Evolutionary conservation across 768 basidiomycete species (phyloP).

Genomic region (Coprinopsis marcescibilis): DNA sequence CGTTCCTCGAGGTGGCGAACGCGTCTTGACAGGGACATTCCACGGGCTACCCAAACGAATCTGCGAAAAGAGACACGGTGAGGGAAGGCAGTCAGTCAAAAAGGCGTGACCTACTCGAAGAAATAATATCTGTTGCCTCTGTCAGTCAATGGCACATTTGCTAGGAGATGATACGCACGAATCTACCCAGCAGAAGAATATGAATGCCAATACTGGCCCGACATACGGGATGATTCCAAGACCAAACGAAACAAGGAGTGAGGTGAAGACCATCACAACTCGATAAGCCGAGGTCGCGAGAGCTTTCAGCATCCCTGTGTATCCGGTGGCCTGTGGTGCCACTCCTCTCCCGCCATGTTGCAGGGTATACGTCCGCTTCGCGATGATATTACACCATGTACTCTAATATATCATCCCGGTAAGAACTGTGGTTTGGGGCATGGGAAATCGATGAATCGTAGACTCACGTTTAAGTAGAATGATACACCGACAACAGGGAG

Average conservation of each 20-base stretch:
- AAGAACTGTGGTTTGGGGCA: neutral
- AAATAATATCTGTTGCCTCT: slow-evolving; percentile 68
- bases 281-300: slow-evolving; percentile 81
- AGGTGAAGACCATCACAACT: slow-evolving; percentile 75
- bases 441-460: neutral
- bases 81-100: neutral
- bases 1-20: slow-evolving; percentile 78
- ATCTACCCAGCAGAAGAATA: slow-evolving; percentile 83
- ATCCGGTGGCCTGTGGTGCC: slow-evolving; percentile 49
- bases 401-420: slow-evolving; percentile 37
- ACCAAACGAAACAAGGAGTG: slow-evolving; percentile 60
- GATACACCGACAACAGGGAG: slow-evolving; percentile 70
- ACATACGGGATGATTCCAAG: slow-evolving; percentile 59
- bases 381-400: slow-evolving; percentile 72
- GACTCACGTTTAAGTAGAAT: slow-evolving; percentile 75
- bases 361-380: slow-evolving; percentile 67
- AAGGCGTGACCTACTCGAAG: slow-evolving; percentile 59
- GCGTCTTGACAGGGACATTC: slow-evolving; percentile 59
- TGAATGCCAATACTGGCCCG: slow-evolving; percentile 56
- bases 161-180: slow-evolving; percentile 49
- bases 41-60: slow-evolving; percentile 75
- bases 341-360: slow-evolving; percentile 60
- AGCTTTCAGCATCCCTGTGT: slow-evolving; percentile 64
- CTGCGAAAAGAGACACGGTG: slow-evolving; percentile 28
- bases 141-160: slow-evolving; percentile 3